phyloP scores from a whole-genome alignment of 768 basidiomycete genomes.

The Lyophyllum atratum region DNA sequence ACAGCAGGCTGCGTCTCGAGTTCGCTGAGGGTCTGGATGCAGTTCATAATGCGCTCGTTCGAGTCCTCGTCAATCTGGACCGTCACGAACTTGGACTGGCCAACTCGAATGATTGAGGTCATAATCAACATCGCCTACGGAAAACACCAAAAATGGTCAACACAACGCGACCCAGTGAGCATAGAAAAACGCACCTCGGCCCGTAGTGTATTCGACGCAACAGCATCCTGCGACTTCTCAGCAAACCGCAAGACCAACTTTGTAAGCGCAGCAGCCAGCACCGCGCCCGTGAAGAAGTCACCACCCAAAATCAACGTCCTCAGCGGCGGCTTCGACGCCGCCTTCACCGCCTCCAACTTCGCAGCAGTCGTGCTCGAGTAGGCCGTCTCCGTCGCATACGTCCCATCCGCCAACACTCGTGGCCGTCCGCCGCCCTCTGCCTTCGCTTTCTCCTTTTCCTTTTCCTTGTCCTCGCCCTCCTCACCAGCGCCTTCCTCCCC shows the following conservation, averaged over 20 bases:
- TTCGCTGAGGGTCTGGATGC: conserved; percentile 91
- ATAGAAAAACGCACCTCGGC: conserved; percentile 66
- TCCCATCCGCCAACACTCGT: conserved; percentile 91
- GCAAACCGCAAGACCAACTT: conserved; percentile 85
- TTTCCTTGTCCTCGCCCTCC: conserved; percentile 51
- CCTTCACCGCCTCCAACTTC: conserved; percentile 78
- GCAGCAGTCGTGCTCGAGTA: conserved; percentile 67
- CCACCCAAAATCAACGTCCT: conserved; percentile 88
- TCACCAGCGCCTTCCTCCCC: conserved; percentile 44
- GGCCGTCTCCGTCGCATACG: conserved; percentile 96
- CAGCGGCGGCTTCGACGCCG: conserved; percentile 88
- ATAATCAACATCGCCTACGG: conserved; percentile 92
- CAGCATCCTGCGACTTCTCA: conserved; percentile 49
- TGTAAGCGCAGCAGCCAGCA: conserved; percentile 86
- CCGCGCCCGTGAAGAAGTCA: conserved; percentile 95
- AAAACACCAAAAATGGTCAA: background rate
- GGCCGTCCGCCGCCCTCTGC: conserved; percentile 54
- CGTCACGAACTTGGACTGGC: conserved; percentile 93
- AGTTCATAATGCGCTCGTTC: conserved; percentile 93
- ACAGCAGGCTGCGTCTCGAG: conserved; percentile 58
- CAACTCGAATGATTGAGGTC: conserved; percentile 95
- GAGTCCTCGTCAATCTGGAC: conserved; percentile 99
- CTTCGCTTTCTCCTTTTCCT: conserved; percentile 51
- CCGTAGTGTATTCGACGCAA: conserved; percentile 65
- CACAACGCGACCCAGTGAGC: background rate